Percentiles rank a stretch among this genome's conserved stretches.
Conservation (phyloP, 768 basidiomycete species). For the Mrakia hoshinonis region DNA sequence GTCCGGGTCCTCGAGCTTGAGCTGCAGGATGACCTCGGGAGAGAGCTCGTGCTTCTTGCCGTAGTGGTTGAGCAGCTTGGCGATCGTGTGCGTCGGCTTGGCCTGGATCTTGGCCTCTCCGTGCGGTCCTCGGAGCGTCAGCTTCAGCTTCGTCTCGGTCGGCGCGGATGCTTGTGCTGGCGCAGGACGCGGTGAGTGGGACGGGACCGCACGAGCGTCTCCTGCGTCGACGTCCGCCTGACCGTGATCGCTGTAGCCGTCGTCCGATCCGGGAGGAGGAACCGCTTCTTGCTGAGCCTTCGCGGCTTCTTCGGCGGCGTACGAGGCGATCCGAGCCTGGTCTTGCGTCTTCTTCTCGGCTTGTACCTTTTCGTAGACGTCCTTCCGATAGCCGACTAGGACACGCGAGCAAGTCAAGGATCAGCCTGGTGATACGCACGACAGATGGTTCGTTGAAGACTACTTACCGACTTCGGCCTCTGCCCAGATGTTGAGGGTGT, state of each 20-base stretch:
- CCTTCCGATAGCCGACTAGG: constrained; percentile 8
- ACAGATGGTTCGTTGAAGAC: neutral
- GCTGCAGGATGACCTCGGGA: neutral
- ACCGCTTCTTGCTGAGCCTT: neutral
- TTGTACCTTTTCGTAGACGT: neutral
- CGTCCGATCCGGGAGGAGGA: neutral
- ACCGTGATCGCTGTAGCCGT: neutral
- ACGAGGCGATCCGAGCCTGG: neutral
- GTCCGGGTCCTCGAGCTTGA: neutral
- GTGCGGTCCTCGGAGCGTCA: constrained; percentile 6
- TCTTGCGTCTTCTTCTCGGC: neutral
- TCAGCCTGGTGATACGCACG: neutral
- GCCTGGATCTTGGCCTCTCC: neutral
- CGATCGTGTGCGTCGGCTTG: neutral
- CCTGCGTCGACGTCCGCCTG: neutral
- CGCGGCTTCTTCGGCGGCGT: neutral
- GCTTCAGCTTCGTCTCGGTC: neutral
- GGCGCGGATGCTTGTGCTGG: neutral
- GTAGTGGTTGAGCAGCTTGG: neutral
- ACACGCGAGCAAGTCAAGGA: neutral
- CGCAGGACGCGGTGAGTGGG: neutral
- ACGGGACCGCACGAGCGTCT: neutral
- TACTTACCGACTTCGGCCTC: neutral
- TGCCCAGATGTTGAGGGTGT: neutral
- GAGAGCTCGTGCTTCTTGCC: neutral